phyloP scores from a whole-genome alignment of 2,329 filamentous ascomycete genomes.

The Stachybotrys chartarum region DNA sequence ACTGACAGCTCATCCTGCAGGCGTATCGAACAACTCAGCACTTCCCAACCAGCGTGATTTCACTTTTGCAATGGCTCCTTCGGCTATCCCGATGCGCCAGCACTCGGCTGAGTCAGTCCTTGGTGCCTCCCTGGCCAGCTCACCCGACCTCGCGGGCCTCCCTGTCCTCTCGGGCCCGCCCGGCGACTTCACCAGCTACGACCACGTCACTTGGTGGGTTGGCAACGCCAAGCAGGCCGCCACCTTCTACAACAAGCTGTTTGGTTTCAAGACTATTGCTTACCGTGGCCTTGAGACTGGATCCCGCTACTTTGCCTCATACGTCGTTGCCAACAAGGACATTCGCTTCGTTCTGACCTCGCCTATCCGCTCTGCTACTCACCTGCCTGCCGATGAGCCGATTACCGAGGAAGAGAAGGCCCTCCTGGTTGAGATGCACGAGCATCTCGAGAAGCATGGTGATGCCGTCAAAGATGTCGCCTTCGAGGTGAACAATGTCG shows the following conservation, averaged over 20 bases:
- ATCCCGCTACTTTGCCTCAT: constrained; percentile 62
- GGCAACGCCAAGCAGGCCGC: constrained; percentile 83
- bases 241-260: constrained; percentile 69
- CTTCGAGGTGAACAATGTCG: constrained; percentile 77
- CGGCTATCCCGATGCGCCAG: background rate
- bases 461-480: constrained; percentile 81
- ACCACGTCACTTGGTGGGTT: constrained; percentile 80
- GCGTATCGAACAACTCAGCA: no score
- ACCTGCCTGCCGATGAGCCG: constrained; percentile 41
- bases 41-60: no score
- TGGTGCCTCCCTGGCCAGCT: background rate
- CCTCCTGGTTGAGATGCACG: constrained; percentile 60
- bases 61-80: background rate
- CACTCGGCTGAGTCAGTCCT: background rate
- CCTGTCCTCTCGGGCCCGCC: constrained; percentile 16
- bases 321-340: constrained; percentile 63
- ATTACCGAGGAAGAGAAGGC: constrained; percentile 49
- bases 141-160: background rate
- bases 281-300: constrained; percentile 75
- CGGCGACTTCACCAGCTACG: constrained; percentile 44
- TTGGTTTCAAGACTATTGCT: constrained; percentile 69
- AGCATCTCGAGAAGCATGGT: constrained; percentile 68
- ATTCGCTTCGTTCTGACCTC: constrained; percentile 69
- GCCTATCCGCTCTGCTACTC: constrained; percentile 50
- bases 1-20: no score